Conservation (phyloP, 2,329 filamentous ascomycete species). For the Tolypocladium cylindrosporum region DNA sequence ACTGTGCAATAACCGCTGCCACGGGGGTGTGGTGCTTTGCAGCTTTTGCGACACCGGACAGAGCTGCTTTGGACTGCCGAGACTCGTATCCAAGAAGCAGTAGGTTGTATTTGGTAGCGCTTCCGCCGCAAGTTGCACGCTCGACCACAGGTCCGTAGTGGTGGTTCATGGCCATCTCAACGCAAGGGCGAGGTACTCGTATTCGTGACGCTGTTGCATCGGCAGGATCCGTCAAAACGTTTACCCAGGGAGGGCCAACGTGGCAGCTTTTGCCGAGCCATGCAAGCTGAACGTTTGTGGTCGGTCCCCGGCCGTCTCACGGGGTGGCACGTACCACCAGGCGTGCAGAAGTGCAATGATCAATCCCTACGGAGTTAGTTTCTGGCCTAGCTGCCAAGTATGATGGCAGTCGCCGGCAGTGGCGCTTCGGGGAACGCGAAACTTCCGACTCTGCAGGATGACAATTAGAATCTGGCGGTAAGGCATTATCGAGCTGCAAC, state of each 20-base stretch:
- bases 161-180: neutral
- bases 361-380: neutral
- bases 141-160: neutral
- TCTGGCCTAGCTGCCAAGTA: neutral
- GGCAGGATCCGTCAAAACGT: neutral
- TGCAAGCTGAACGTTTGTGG: neutral
- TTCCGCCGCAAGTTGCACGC: neutral
- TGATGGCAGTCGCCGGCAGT: neutral
- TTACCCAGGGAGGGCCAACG: neutral
- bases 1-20: neutral
- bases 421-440: neutral
- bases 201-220: no score
- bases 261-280: neutral
- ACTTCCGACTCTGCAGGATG: neutral
- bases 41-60: neutral
- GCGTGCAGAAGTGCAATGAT: neutral
- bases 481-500: neutral
- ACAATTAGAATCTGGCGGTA: neutral
- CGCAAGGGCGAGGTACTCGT: neutral
- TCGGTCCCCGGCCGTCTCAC: neutral
- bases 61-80: neutral
- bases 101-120: neutral
- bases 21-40: neutral
- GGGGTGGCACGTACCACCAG: neutral
- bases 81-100: neutral